These are phyloP conservation scores for Gamarada debralockiae DNA, from an alignment of 495 filamentous ascomycete genomes.

Conservation along the genomic window DNA sequence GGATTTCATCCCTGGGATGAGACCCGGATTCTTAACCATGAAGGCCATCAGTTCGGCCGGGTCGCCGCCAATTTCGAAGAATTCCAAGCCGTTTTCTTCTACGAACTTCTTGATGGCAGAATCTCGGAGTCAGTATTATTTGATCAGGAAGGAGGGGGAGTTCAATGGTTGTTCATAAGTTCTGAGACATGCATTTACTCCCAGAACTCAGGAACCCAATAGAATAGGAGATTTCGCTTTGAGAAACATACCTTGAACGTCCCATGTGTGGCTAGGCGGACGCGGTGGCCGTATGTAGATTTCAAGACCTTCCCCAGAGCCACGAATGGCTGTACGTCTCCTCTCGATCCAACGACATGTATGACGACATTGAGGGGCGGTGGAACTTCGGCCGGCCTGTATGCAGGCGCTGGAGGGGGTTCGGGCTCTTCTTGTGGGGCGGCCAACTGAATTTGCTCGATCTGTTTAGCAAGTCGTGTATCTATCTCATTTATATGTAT, in stretches of 20 bases:
- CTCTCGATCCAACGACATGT: slow-evolving; percentile 57
- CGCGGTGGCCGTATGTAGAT: slow-evolving; percentile 47
- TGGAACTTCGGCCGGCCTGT: neutral
- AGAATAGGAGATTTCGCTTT: too few relatives aligned
- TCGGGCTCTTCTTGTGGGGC: neutral
- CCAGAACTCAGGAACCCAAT: too few relatives aligned
- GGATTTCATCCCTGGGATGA: slow-evolving; percentile 60
- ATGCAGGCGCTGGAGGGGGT: neutral
- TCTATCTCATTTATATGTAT: slow-evolving; percentile 20
- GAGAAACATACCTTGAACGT: too few relatives aligned
- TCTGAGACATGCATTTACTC: too few relatives aligned
- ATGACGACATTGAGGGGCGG: slow-evolving; percentile 58
- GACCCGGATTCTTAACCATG: slow-evolving; percentile 74
- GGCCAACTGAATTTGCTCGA: slow-evolving; percentile 3
- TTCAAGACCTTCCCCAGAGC: slow-evolving; percentile 48
- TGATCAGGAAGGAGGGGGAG: too few relatives aligned
- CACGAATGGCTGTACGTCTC: slow-evolving; percentile 62
- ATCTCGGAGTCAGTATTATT: too few relatives aligned
- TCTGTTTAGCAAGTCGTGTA: slow-evolving; percentile 9
- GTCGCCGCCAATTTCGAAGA: slow-evolving; percentile 63
- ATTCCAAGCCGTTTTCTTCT: slow-evolving; percentile 47
- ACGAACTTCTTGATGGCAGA: slow-evolving; percentile 57
- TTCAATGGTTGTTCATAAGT: too few relatives aligned
- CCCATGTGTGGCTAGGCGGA: slow-evolving; percentile 61
- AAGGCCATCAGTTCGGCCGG: slow-evolving; percentile 64